phyloP scores from a whole-genome alignment of 169 alveolate genomes.

The Plasmodium knowlesi region DNA sequence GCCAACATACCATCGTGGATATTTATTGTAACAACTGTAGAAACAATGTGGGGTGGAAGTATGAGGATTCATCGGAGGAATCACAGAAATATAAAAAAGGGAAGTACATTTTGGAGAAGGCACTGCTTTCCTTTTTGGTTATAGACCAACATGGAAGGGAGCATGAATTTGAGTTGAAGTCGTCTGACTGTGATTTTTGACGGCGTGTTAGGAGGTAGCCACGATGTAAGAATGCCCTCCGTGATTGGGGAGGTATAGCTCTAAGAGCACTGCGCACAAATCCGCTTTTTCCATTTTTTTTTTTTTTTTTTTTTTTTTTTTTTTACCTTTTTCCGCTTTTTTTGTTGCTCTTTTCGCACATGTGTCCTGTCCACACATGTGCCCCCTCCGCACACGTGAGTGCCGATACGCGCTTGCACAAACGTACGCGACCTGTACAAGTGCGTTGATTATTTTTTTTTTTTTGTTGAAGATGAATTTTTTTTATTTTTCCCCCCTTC shows the following conservation, averaged over 20 bases:
- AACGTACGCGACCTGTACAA: background rate
- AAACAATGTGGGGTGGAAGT: conserved; percentile 90
- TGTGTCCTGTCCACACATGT: no score
- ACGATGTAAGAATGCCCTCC: background rate
- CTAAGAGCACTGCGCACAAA: background rate
- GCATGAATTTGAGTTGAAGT: background rate
- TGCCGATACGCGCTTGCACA: background rate
- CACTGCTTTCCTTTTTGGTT: conserved; percentile 66
- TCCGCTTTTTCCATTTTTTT: background rate
- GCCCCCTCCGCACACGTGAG: background rate
- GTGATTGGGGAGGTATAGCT: background rate
- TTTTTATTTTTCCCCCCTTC: background rate
- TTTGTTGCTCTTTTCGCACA: background rate
- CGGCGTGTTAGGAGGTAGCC: background rate
- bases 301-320: background rate
- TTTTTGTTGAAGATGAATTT: background rate
- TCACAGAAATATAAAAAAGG: conserved; percentile 89
- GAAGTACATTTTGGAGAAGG: conserved; percentile 86
- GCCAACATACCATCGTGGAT: conserved; percentile 91
- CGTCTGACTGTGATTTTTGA: background rate
- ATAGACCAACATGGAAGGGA: conserved; percentile 42
- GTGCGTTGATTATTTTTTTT: background rate
- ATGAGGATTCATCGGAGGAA: conserved; percentile 85
- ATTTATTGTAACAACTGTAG: conserved; percentile 92
- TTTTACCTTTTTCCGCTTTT: background rate